Evolutionary conservation across 2,329 filamentous ascomycete species (phyloP).

Genomic region (Calonectria montana): DNA sequence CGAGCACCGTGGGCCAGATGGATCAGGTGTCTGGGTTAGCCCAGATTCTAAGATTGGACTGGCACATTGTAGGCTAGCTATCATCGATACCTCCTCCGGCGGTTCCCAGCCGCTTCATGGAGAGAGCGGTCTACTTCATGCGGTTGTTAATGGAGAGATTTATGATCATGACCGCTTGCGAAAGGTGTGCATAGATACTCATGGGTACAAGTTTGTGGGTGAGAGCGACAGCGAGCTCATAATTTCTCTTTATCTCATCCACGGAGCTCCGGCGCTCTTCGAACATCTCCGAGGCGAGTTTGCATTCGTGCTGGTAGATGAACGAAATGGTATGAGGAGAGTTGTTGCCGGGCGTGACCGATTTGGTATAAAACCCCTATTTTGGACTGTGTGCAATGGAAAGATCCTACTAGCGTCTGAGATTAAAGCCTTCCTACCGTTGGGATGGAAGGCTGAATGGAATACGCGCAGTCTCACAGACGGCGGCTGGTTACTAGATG

Average conservation of each 20-base stretch:
- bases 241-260: not conserved
- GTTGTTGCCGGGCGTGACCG: not conserved
- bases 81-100: slow-evolving; percentile 60
- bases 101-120: slow-evolving; percentile 60
- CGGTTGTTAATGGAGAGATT: slow-evolving; percentile 70
- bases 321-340: not conserved
- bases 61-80: slow-evolving; percentile 55
- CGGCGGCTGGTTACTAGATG: not conserved
- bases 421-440: not conserved
- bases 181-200: not conserved
- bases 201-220: not conserved
- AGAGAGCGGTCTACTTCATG: slow-evolving; percentile 56
- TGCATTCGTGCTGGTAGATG: not conserved
- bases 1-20: not conserved
- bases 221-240: not conserved
- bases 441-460: not conserved
- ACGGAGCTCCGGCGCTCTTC: not conserved
- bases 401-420: not conserved
- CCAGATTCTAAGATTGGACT: not conserved
- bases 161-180: slow-evolving; percentile 59
- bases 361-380: not conserved
- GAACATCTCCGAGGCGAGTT: not conserved
- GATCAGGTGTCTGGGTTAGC: not conserved
- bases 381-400: not conserved
- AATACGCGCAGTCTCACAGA: not conserved